Percentiles rank a stretch among this genome's conserved stretches.
Conservation (phyloP, 192 early-diverging fungal genomes). For the Coemansia sp. region DNA sequence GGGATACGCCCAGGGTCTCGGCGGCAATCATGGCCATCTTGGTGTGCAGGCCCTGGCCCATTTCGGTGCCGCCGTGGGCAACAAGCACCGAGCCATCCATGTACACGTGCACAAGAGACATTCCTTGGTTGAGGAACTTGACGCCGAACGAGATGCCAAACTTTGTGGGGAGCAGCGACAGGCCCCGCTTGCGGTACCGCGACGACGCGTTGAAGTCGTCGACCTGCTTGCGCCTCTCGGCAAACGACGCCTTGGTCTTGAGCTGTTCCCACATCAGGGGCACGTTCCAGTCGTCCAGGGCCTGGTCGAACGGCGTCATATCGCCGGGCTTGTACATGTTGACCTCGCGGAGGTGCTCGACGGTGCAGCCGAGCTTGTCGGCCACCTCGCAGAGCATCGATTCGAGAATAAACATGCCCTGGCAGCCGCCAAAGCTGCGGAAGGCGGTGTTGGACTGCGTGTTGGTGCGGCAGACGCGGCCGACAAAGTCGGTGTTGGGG, state of each 20-base stretch:
- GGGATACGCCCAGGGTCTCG: slow-evolving; percentile 71
- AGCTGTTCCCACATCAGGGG: slow-evolving; percentile 67
- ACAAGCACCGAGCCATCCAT: slow-evolving; percentile 79
- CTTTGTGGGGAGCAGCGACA: slow-evolving; percentile 77
- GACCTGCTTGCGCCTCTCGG: slow-evolving; percentile 53
- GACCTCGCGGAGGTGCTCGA: slow-evolving; percentile 59
- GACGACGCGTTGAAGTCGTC: slow-evolving; percentile 67
- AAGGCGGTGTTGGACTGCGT: slow-evolving; percentile 83
- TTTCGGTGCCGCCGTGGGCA: slow-evolving; percentile 83
- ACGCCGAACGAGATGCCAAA: slow-evolving; percentile 77
- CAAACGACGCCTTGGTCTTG: slow-evolving; percentile 52
- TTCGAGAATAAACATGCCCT: slow-evolving; percentile 80
- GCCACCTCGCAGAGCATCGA: slow-evolving; percentile 76
- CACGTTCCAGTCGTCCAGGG: slow-evolving; percentile 68
- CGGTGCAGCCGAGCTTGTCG: slow-evolving; percentile 58
- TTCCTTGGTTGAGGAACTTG: slow-evolving; percentile 78
- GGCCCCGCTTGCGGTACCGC: slow-evolving; percentile 76
- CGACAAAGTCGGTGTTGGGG: slow-evolving; percentile 62
- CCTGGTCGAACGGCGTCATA: slow-evolving; percentile 67
- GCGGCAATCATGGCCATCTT: slow-evolving; percentile 85
- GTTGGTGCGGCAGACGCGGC: slow-evolving; percentile 77
- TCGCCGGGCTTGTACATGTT: slow-evolving; percentile 73
- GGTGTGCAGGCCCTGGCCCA: slow-evolving; percentile 90
- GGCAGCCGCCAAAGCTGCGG: slow-evolving; percentile 82
- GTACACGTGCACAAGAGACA: slow-evolving; percentile 81